phyloP scores from a whole-genome alignment of 2,329 filamentous ascomycete species.

The Cryphonectria naterciae region DNA sequence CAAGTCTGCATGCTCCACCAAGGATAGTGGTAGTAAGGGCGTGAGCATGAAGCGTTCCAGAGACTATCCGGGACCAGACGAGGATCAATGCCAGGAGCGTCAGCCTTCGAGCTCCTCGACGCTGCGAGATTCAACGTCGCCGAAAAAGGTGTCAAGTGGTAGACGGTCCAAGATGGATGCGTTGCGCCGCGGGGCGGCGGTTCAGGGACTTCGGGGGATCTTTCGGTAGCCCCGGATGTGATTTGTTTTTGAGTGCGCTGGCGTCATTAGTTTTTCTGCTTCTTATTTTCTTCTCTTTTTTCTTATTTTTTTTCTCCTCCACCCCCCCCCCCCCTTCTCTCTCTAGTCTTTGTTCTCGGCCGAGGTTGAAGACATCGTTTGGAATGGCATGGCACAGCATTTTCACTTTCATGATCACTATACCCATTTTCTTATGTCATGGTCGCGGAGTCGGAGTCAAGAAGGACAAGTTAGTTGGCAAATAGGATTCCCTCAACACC shows the following conservation, averaged over 20 bases:
- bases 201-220: slow-evolving; percentile 48
- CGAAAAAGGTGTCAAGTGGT: slow-evolving; percentile 33
- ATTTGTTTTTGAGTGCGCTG: neutral
- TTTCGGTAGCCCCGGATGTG: slow-evolving; percentile 43
- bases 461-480: neutral
- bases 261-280: neutral
- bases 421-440: slow-evolving; percentile 25
- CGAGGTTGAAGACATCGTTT: neutral
- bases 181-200: slow-evolving; percentile 44
- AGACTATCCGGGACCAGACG: slow-evolving; percentile 3
- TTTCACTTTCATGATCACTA: slow-evolving; percentile 19
- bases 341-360: neutral
- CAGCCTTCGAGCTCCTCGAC: slow-evolving; percentile 31
- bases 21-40: slow-evolving; percentile 12
- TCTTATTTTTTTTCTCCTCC: neutral
- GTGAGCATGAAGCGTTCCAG: slow-evolving; percentile 13
- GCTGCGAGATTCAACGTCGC: slow-evolving; percentile 26
- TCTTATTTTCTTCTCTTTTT: neutral
- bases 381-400: slow-evolving; percentile 17
- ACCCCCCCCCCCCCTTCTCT: too few species aligned
- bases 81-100: neutral
- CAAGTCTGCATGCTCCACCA: slow-evolving; percentile 26
- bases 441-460: neutral
- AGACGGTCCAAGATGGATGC: slow-evolving; percentile 44
- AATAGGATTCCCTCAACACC: slow-evolving; percentile 9